Evolutionary conservation across 805 yeast genomes (phyloP), one percentile per base, ranked within the genome.

Genomic region (Ogataea philodendri): DNA sequence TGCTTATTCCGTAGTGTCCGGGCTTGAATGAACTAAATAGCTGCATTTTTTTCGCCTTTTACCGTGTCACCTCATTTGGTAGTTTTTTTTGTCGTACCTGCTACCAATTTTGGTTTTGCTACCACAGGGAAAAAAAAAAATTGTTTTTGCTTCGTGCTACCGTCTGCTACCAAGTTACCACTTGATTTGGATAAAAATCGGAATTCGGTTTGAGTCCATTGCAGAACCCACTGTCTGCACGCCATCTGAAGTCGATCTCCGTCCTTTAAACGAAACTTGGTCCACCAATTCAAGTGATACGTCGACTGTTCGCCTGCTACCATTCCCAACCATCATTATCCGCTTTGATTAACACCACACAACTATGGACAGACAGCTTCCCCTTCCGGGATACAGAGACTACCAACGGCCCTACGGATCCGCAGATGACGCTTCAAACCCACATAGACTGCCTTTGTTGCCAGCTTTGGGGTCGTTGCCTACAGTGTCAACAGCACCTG

Each of bases 151-250:
- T 29, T 36, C 31, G 39, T 36, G 39, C 39, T 36, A 36, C 39
- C 39, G 39, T 36, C 39, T 30, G 39, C 39, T 36, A 30, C 39
- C 39, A 36, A 32, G 23, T 19, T 25, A 22, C n/a, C n/a, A n/a
- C n/a, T n/a, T n/a, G n/a, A n/a, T n/a, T n/a, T n/a, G n/a, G n/a
- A n/a, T n/a, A n/a, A n/a, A n/a, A n/a, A n/a, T n/a, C n/a, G n/a
- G n/a, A n/a, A n/a, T n/a, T n/a, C n/a, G n/a, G n/a, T n/a, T n/a
- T n/a, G n/a, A n/a, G n/a, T n/a, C n/a, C n/a, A n/a, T n/a, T n/a
- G n/a, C n/a, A n/a, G n/a, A n/a, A n/a, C n/a, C 15, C 13, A 30
- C 9, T 7, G 11, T 26, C 30, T 17, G 3, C n/a, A 11, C 13
- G 18, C 13, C 13, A 26, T 26, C 11, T 9, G 4, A 9, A 17